Evolutionary conservation across 148 eudicot species (phyloP), one percentile per base, ranked within the genome.

Genomic region (Rheum nobile): DNA sequence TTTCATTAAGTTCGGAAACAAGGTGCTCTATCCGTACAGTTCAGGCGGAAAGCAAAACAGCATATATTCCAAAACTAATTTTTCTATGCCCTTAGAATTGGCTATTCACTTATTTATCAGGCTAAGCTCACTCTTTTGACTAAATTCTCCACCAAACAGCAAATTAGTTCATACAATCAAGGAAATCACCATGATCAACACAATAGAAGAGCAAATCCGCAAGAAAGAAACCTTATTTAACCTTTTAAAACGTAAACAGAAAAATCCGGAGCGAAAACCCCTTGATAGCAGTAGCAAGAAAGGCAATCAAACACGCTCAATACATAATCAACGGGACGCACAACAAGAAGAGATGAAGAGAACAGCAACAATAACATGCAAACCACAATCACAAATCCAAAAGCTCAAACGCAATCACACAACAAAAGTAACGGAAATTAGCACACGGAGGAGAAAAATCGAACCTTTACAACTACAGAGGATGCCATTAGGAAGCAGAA

Each of bases 401-500:
- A 28, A 29, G 42, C 11, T 31, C 52, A 48, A 42, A 48, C 16
- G 75, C 19, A 44, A 44, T 21, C 54, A 72, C 1, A 24, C 29
- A 19, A 50, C 44, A 73, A 21, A 48, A n/a, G 28, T 26, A 73
- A 48, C 47, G n/a, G 9, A 34, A 59, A 71, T 5, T 24, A 31
- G 31, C 21, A 13, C 24, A 61, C 41, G 67, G 32, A 42, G 1
- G 28, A 1, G 39, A 50, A 78, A 55, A 21, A 28, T 47, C 81
- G 24, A 74, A 91, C 93, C 96, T 91, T 88, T 76, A 91, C 71
- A 34, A 88, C 89, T n/a, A 90, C 47, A 13, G 85, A 78, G 35
- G 85, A 76, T 77, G 81, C 89, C 94, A 89, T 87, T 35, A 29
- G 32, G 38, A 46, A 42, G 52, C 37, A 4, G 39, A 47, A 39